Percentiles rank a stretch among this genome's conserved stretches.
Conservation (phyloP, 2,329 filamentous ascomycete genomes). For the Aspergillus puulaauensis region DNA sequence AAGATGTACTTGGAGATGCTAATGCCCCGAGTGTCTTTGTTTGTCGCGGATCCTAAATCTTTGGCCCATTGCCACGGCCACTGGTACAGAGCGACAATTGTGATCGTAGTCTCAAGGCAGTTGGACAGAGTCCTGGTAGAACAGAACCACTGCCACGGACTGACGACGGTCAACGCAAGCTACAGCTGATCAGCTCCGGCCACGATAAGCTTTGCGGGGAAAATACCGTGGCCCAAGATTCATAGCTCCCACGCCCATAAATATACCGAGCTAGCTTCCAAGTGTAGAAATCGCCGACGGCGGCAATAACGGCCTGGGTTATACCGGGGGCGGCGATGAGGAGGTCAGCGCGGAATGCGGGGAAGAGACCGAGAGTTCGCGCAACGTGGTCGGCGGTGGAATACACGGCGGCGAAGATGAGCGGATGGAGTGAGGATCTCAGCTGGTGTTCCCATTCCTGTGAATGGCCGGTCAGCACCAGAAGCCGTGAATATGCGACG, state of each 20-base stretch:
- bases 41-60: constrained; percentile 25
- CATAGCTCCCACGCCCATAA: constrained; percentile 64
- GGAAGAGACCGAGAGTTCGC: constrained; percentile 53
- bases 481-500: background rate
- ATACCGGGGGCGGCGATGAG: constrained; percentile 72
- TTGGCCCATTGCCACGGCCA: constrained; percentile 81
- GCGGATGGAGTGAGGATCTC: constrained; percentile 88
- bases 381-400: constrained; percentile 59
- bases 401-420: constrained; percentile 78
- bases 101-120: constrained; percentile 86
- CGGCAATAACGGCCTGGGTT: constrained; percentile 75
- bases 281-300: constrained; percentile 78
- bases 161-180: constrained; percentile 70
- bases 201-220: background rate
- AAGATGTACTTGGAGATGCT: constrained; percentile 27
- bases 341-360: constrained; percentile 61
- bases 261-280: constrained; percentile 76
- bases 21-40: constrained; percentile 4
- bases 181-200: constrained; percentile 38
- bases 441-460: constrained; percentile 92
- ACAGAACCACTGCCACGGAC: constrained; percentile 96
- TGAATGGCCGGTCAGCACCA: constrained; percentile 3
- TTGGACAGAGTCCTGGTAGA: constrained; percentile 93
- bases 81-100: constrained; percentile 71
- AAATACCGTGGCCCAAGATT: constrained; percentile 68